Percentiles rank a stretch among this genome's conserved stretches.
These are phyloP conservation scores for Plectosphaerella plurivora DNA, from an alignment of 2,329 filamentous ascomycete genomes.

Conservation along the genomic window DNA sequence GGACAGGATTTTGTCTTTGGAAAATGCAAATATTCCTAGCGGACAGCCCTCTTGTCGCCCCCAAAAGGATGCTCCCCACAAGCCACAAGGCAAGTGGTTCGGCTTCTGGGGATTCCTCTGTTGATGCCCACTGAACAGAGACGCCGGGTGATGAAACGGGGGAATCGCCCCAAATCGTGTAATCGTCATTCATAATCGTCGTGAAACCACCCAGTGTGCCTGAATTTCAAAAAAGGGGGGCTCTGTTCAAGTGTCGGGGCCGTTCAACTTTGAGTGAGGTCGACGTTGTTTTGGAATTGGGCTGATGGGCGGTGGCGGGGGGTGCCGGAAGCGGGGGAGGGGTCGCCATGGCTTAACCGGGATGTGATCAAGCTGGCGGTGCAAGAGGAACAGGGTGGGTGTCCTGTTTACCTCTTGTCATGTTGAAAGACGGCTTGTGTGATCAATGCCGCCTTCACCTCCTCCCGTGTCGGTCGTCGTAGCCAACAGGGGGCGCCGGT, in stretches of 20 bases:
- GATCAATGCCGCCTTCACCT: slow-evolving; percentile 19
- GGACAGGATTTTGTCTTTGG: background rate
- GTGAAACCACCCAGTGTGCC: background rate
- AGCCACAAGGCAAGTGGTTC: background rate
- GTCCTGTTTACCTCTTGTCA: background rate
- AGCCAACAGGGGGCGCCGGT: slow-evolving; percentile 34
- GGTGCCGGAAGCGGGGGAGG: slow-evolving; percentile 13
- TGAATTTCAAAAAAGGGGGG: no score
- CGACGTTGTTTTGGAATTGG: background rate
- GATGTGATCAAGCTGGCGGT: slow-evolving; percentile 15
- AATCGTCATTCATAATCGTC: background rate
- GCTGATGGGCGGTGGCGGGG: slow-evolving; percentile 20
- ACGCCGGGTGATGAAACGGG: background rate
- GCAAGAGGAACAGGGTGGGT: background rate
- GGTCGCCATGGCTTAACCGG: background rate
- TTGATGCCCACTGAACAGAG: background rate
- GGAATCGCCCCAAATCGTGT: background rate
- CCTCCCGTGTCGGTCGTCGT: slow-evolving; percentile 22
- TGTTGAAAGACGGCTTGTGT: background rate
- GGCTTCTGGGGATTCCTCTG: background rate
- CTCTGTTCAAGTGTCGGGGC: no score
- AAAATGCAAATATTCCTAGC: no score
- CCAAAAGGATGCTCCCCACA: background rate
- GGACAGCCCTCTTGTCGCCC: no score
- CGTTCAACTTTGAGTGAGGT: no score